Base-by-base conservation (phyloP, 208 protist genomes). In the Perkinsela sp. region DNA sequence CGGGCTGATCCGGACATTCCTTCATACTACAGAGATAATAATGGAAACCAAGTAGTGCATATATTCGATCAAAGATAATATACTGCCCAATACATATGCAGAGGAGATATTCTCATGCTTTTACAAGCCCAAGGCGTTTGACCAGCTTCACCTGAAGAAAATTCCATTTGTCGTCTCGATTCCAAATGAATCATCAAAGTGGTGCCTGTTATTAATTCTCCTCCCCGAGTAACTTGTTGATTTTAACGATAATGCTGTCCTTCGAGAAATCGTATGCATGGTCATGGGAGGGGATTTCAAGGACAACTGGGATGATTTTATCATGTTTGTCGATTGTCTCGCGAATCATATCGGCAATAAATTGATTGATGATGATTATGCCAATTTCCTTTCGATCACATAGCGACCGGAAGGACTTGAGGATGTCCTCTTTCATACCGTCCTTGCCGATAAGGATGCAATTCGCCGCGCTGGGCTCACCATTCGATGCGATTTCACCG, bases 211-310 rank as follows among this genome's bases (percentile, higher is more conserved):
- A 66, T 57, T 75, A 48, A 1, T 67, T 73, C 65, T 76, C 68
- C 0, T 70, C 30, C 28, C 86, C 80, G 31, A 90, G 70, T 16
- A 80, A 71, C 68, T 78, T 78, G 48, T 77, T 85, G 15, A 95
- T 83, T 73, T 91, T 93, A 22, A 83, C 74, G 65, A 97, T 78
- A 66, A 96, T 82, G 66, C 80, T 88, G 71, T 97, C 94, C 73
- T 96, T 94, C n/a, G 84, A 80, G 65, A 84, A 79, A 71, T 96
- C 92, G 71, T 97, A 97, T 30, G 91, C 85, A 68, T 85, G 74
- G n/a, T 94, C 89, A 73, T 95, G 96, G 74, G 85, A 93, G 13
- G 94, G 94, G 32, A 97, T 95, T 71, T 96, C 92, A 66, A 97
- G 77, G 57, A 97, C 81, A 30, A 92, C 90, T 28, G 94, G 94